Conservation (phyloP, 306 rosid species). For the Alnus rubra region DNA sequence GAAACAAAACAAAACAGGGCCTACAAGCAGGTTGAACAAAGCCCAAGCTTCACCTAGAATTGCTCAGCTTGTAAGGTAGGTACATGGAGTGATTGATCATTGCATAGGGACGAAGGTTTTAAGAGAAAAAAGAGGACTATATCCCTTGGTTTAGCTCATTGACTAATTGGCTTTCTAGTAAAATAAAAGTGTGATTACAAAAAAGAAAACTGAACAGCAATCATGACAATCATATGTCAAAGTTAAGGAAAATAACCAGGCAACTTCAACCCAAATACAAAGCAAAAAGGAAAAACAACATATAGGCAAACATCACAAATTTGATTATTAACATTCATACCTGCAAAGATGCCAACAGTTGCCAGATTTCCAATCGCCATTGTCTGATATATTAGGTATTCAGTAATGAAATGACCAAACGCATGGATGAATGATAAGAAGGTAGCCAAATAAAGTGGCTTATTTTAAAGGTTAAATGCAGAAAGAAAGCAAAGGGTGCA, state of each 20-base stretch:
- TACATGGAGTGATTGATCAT: not conserved
- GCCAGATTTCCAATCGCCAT: slow-evolving; percentile 73
- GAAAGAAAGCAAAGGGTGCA: slow-evolving; percentile 94
- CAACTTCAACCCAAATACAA: slow-evolving; percentile 5
- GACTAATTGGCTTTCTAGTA: not conserved
- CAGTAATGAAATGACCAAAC: slow-evolving; percentile 86
- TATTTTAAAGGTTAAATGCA: slow-evolving; percentile 91
- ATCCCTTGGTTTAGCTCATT: not conserved
- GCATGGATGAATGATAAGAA: slow-evolving; percentile 85
- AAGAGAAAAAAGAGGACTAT: not conserved
- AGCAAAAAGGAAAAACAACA: slow-evolving; percentile 1
- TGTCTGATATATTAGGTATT: slow-evolving; percentile 71
- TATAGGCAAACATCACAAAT: slow-evolving; percentile 13
- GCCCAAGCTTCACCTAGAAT: not conserved
- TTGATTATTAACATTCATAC: slow-evolving; percentile 40
- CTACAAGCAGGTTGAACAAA: not conserved
- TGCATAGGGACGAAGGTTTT: not conserved
- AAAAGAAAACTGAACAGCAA: not conserved
- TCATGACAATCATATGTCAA: not conserved
- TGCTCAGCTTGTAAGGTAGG: not conserved
- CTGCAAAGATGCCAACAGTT: slow-evolving; percentile 84
- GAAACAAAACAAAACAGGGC: not conserved
- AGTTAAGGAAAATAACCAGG: not conserved
- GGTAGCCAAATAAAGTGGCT: slow-evolving; percentile 78
- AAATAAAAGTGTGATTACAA: not conserved